phyloP scores from a whole-genome alignment of 768 basidiomycete species.

The Tylopilus balloui region DNA sequence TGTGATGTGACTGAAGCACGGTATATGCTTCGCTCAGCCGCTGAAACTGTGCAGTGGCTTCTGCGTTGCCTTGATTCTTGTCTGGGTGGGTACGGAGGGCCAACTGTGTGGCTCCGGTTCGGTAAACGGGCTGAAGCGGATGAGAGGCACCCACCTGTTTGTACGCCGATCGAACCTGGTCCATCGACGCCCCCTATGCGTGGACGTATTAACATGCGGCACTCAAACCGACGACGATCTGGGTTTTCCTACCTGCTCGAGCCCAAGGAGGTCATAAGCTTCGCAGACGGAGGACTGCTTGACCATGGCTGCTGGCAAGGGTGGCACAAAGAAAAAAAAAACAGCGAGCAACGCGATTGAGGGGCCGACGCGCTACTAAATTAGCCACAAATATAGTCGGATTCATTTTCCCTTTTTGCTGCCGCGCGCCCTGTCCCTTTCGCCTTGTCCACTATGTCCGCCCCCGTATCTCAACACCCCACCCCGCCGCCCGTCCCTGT shows the following conservation, averaged over 20 bases:
- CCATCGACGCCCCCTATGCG: constrained; percentile 53
- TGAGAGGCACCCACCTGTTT: constrained; percentile 47
- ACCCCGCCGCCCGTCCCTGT: constrained; percentile 1
- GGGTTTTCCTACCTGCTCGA: constrained; percentile 43
- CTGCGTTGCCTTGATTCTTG: constrained; percentile 63
- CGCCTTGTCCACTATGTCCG: constrained; percentile 8
- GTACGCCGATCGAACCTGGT: constrained; percentile 63
- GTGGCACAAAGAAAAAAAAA: constrained; percentile 14
- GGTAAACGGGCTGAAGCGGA: not conserved
- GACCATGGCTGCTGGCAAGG: constrained; percentile 28
- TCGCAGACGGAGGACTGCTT: constrained; percentile 34
- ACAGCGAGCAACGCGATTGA: constrained; percentile 17
- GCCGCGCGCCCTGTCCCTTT: not conserved
- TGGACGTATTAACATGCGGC: constrained; percentile 7
- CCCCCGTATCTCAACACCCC: not conserved
- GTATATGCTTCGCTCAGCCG: constrained; percentile 65
- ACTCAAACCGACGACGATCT: not conserved
- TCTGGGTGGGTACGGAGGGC: constrained; percentile 72
- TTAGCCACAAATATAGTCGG: constrained; percentile 9
- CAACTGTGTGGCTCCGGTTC: constrained; percentile 35
- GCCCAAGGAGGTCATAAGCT: constrained; percentile 44
- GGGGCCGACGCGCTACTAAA: constrained; percentile 26
- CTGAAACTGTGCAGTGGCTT: constrained; percentile 69
- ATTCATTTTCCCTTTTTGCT: not conserved
- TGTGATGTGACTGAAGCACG: constrained; percentile 51